Evolutionary conservation across 2,329 filamentous ascomycete genomes (phyloP).

Genomic region (Penicillium sp.): DNA sequence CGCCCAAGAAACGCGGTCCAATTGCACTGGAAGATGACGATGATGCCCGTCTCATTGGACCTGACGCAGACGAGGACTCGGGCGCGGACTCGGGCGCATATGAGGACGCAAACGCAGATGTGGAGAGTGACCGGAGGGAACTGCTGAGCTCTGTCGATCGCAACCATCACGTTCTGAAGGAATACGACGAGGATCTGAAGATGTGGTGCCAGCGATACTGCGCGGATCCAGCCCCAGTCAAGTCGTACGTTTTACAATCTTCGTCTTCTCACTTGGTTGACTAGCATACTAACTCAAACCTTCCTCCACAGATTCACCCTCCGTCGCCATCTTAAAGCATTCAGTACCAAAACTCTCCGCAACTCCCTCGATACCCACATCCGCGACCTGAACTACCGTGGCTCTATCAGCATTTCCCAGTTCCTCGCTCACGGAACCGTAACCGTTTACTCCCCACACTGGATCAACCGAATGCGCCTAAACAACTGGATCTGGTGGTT

Average conservation of each 20-base stretch:
- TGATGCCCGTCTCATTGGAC: slow-evolving; percentile 19
- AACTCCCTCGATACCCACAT: slow-evolving; percentile 40
- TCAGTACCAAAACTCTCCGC: slow-evolving; percentile 31
- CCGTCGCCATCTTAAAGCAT: slow-evolving; percentile 35
- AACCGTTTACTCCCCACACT: slow-evolving; percentile 44
- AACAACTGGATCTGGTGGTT: slow-evolving; percentile 40
- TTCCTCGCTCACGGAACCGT: slow-evolving; percentile 32
- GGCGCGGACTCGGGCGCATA: too few species aligned
- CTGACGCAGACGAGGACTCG: too few species aligned
- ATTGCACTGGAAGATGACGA: slow-evolving; percentile 6
- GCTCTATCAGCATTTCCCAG: slow-evolving; percentile 31
- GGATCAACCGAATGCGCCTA: slow-evolving; percentile 42
- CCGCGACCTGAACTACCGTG: slow-evolving; percentile 43
- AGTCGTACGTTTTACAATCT: slow-evolving; percentile 38
- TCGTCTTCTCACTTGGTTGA: background rate
- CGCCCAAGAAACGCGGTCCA: slow-evolving; percentile 1
- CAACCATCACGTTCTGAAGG: background rate
- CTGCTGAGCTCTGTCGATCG: background rate
- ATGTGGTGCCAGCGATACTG: slow-evolving; percentile 45
- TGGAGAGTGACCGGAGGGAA: background rate
- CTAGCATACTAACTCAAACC: background rate
- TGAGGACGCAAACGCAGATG: too few species aligned
- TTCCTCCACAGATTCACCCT: slow-evolving; percentile 31
- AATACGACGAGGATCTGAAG: slow-evolving; percentile 8
- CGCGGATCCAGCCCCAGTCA: slow-evolving; percentile 37